A percentile compares a stretch with the other conserved stretches of the same genome.
phyloP scores from a whole-genome alignment of 2,329 filamentous ascomycete species.

The Cladosporium sp. region DNA sequence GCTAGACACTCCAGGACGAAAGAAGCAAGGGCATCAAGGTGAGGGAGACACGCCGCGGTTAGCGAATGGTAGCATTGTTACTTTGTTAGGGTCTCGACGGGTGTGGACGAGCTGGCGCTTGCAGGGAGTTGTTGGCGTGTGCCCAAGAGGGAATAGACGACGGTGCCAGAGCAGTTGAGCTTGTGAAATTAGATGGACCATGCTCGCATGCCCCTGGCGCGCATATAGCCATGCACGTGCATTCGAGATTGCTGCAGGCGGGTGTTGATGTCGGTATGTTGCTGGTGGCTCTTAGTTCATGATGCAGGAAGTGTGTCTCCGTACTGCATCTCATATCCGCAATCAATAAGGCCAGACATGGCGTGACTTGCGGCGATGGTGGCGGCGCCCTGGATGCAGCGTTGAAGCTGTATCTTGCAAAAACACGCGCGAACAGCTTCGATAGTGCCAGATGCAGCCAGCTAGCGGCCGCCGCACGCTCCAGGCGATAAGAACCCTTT shows the following conservation, averaged over 20 bases:
- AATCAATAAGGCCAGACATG: background rate
- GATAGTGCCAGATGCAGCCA: background rate
- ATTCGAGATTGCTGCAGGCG: background rate
- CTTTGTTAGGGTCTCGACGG: slow-evolving; percentile 3
- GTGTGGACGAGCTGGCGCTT: slow-evolving; percentile 11
- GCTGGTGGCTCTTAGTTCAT: background rate
- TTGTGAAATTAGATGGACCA: slow-evolving; percentile 13
- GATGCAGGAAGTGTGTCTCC: background rate
- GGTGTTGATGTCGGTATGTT: background rate
- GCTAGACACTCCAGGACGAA: slow-evolving; percentile 8
- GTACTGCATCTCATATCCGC: background rate
- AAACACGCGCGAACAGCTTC: background rate
- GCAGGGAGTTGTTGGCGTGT: slow-evolving; percentile 14
- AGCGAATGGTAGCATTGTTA: background rate
- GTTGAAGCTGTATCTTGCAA: slow-evolving; percentile 3
- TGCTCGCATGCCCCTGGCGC: slow-evolving; percentile 4
- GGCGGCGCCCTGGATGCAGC: background rate
- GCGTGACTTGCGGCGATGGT: background rate
- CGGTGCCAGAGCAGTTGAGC: slow-evolving; percentile 12
- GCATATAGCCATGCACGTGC: slow-evolving; percentile 7
- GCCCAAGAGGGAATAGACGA: slow-evolving; percentile 11
- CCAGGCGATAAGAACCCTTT: background rate
- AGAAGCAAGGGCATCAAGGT: slow-evolving; percentile 1
- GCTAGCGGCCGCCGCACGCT: background rate
- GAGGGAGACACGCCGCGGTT: background rate